These are phyloP conservation scores for Aegle marmelos DNA, from an alignment of 345 rosid species.

Conservation along the genomic window DNA sequence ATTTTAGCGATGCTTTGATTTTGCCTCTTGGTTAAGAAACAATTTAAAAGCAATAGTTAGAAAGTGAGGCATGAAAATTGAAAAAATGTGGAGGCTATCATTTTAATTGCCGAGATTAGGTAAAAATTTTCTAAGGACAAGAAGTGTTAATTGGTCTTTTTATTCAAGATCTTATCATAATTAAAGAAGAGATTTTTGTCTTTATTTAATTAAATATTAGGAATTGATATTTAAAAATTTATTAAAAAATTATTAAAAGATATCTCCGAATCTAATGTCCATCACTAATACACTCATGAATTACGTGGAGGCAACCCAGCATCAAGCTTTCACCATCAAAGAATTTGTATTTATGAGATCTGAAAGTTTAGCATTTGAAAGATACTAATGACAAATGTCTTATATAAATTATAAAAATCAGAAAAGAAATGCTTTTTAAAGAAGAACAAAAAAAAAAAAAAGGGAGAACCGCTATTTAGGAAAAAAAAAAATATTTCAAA, in stretches of 20 bases:
- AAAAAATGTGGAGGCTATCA: constrained; percentile 30
- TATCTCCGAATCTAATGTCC: not conserved
- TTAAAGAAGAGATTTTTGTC: constrained; percentile 12
- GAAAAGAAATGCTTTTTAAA: too few species aligned
- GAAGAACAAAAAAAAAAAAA: too few species aligned
- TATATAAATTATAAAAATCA: too few species aligned
- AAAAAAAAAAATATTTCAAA: too few species aligned
- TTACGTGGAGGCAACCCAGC: constrained; percentile 3
- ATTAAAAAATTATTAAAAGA: not conserved
- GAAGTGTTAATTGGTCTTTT: not conserved
- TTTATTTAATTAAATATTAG: not conserved
- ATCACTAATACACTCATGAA: not conserved
- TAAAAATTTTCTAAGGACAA: constrained; percentile 20
- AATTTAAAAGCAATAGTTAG: constrained; percentile 19
- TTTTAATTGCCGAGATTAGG: constrained; percentile 24
- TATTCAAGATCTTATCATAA: constrained; percentile 24
- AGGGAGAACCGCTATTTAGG: too few species aligned
- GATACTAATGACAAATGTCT: too few species aligned
- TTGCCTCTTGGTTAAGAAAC: constrained; percentile 66
- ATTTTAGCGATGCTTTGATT: constrained; percentile 15
- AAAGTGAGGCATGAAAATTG: constrained; percentile 12
- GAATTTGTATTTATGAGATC: not conserved
- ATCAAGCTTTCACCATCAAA: not conserved
- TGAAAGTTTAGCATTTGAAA: not conserved
- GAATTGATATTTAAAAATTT: not conserved